phyloP scores from a whole-genome alignment of 2,329 filamentous ascomycete species.

The Claviceps digitariae region DNA sequence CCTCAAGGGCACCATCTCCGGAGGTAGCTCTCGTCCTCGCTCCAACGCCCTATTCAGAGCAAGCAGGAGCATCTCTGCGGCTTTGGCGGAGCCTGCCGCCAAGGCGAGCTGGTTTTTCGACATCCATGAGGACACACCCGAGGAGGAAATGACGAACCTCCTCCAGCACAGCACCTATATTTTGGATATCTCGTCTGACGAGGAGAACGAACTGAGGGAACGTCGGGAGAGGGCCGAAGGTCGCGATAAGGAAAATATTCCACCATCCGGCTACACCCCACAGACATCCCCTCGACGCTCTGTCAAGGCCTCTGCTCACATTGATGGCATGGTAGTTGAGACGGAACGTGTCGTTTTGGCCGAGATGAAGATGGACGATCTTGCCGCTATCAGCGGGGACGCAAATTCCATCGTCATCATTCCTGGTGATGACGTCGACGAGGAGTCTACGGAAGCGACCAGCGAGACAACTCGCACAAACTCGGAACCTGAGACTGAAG shows the following conservation, averaged over 20 bases:
- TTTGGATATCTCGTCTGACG: constrained; percentile 81
- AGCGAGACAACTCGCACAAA: constrained; percentile 13
- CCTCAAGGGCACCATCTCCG: constrained; percentile 59
- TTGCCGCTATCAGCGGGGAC: constrained; percentile 53
- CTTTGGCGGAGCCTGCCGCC: constrained; percentile 31
- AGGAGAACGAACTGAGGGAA: constrained; percentile 50
- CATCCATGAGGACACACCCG: constrained; percentile 82
- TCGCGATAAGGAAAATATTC: constrained; percentile 85
- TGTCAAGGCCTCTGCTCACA: constrained; percentile 13
- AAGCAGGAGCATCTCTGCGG: constrained; percentile 10
- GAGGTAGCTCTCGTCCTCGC: constrained; percentile 35
- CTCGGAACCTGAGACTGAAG: constrained; percentile 25
- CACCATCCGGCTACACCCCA: constrained; percentile 53
- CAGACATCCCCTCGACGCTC: constrained; percentile 33
- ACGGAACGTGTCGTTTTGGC: constrained; percentile 51
- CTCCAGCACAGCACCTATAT: constrained; percentile 82
- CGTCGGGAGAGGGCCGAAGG: constrained; percentile 40
- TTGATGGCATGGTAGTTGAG: constrained; percentile 49
- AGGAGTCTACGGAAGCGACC: constrained; percentile 4
- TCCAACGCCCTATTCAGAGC: constrained; percentile 17
- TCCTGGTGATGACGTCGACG: constrained; percentile 40
- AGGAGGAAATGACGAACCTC: constrained; percentile 83
- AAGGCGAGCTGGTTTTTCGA: constrained; percentile 77
- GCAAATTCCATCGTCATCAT: constrained; percentile 48
- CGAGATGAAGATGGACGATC: constrained; percentile 54